Base-by-base conservation (phyloP, 805 yeast genomes). In the Saccharomycopsis schoenii region DNA sequence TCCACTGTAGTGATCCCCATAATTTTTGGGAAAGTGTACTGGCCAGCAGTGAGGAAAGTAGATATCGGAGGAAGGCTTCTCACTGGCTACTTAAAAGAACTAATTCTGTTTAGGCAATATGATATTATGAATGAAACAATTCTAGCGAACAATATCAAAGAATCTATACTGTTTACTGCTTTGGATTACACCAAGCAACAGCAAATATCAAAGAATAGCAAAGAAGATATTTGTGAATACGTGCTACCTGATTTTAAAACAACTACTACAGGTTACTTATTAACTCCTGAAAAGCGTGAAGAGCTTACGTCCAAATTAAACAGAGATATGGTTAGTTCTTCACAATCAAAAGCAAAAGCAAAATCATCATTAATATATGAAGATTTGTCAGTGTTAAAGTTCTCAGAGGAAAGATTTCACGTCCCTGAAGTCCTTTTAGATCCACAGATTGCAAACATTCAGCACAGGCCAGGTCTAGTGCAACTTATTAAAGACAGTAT, bases 61-160 rank as follows among this genome's bases (percentile, higher is more conserved):
- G 93, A 91, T 55, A 82, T 96, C 56, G 99, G 94, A 0, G 99
- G 99, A 0, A 80, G 89, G 61, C 77, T 89, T 57, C 73, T 94
- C 58, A 89, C 90, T 59, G 97, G 97, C 2, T 82, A 86, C 57
- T 72, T 96, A 58, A 79, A 91, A 64, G 98, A 94, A 69, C 78
- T 89, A 57, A 82, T 93, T 12, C 89, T 97, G 1, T 94, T 88
- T 69, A 78, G 97, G 59, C 94, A 94, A 74, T 94, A 92, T 71
- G 93, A 94, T 68, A 91, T 94, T 66, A 84, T 89, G 69, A 97
- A 94, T 63, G 99, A 96, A 72, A 86, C 96, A 0, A 76, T 88
- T 1, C 73, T 94, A 56, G 85, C 94, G 57, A 89, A 91, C 69
- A 84, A 87, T 56, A 88, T 96, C 66, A 94, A 94, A 68, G 97